Percentiles rank a stretch among this genome's conserved stretches.
Conservation (phyloP, 1,139 yeast genomes). For the Arxiozyma slooffiae region DNA sequence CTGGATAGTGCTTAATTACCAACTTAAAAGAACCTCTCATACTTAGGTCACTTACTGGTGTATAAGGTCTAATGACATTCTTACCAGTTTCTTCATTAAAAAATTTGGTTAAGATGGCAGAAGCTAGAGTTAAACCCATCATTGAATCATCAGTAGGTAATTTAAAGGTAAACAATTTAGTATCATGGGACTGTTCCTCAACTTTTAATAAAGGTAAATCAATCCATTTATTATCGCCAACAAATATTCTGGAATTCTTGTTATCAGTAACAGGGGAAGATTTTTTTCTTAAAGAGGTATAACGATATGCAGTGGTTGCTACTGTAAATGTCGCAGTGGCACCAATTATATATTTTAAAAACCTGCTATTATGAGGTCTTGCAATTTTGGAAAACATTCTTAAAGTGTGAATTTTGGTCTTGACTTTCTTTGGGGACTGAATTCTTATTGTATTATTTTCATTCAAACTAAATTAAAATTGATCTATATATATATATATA, state of each 20-base stretch:
- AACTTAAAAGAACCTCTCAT: constrained; percentile 69
- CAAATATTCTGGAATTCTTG: constrained; percentile 43
- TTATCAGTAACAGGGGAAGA: constrained; percentile 1
- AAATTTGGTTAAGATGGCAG: constrained; percentile 70
- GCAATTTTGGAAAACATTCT: constrained; percentile 13
- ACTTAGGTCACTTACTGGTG: constrained; percentile 59
- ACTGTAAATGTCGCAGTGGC: constrained; percentile 37
- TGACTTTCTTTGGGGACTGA: neutral
- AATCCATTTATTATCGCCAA: constrained; percentile 68
- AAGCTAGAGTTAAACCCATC: constrained; percentile 75
- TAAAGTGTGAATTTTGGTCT: neutral
- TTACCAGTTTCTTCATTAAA: constrained; percentile 71
- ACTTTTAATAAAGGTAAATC: constrained; percentile 55
- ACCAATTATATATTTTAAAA: constrained; percentile 37
- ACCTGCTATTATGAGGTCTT: constrained; percentile 15
- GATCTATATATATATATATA: no score
- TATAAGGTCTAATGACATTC: constrained; percentile 91
- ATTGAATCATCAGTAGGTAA: constrained; percentile 58
- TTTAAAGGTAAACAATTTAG: constrained; percentile 59
- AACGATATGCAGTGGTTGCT: constrained; percentile 39
- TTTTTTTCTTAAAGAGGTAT: constrained; percentile 16
- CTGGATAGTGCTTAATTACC: constrained; percentile 72
- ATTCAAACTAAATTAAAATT: no score
- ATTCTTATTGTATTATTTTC: no score
- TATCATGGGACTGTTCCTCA: constrained; percentile 48